Evolutionary conservation across 495 filamentous ascomycete genomes (phyloP).

Genomic region (Diplogelasinospora grovesii): DNA sequence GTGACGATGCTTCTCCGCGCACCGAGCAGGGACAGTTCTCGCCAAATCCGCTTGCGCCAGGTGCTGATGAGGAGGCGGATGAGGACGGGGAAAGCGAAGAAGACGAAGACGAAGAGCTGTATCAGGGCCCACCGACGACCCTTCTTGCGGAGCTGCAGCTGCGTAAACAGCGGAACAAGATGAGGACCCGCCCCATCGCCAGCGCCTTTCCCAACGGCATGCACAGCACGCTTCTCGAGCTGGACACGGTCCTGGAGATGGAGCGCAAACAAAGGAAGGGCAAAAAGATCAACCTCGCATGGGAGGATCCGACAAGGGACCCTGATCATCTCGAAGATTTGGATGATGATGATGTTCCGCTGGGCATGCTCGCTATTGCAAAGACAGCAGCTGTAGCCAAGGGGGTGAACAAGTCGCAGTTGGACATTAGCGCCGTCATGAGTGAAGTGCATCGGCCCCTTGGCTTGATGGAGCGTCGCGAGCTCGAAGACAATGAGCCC

Average conservation of each 20-base stretch:
- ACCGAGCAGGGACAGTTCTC: slow-evolving; percentile 10
- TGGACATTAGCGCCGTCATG: slow-evolving; percentile 45
- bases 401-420: slow-evolving; percentile 23
- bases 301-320: slow-evolving; percentile 60
- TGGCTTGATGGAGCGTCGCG: slow-evolving; percentile 76
- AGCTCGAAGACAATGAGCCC: slow-evolving; percentile 88
- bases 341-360: slow-evolving; percentile 69
- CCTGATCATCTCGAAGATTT: slow-evolving; percentile 43
- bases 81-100: slow-evolving; percentile 28
- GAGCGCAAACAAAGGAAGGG: slow-evolving; percentile 67
- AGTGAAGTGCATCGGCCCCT: slow-evolving; percentile 56
- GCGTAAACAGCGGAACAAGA: slow-evolving; percentile 76
- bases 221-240: slow-evolving; percentile 80
- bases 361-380: slow-evolving; percentile 69
- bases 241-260: slow-evolving; percentile 86
- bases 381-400: slow-evolving; percentile 31
- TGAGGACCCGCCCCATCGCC: slow-evolving; percentile 61
- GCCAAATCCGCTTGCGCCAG: slow-evolving; percentile 18
- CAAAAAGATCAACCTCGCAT: slow-evolving; percentile 77
- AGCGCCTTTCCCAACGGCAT: slow-evolving; percentile 66
- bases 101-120: slow-evolving; percentile 37
- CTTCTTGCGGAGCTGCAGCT: slow-evolving; percentile 87
- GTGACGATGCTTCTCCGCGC: slow-evolving; percentile 1
- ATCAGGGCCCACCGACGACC: slow-evolving; percentile 72
- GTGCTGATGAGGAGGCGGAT: slow-evolving; percentile 24